These are phyloP conservation scores for Solanum acaule DNA, from an alignment of 257 asterid genomes.

Conservation along the genomic window DNA sequence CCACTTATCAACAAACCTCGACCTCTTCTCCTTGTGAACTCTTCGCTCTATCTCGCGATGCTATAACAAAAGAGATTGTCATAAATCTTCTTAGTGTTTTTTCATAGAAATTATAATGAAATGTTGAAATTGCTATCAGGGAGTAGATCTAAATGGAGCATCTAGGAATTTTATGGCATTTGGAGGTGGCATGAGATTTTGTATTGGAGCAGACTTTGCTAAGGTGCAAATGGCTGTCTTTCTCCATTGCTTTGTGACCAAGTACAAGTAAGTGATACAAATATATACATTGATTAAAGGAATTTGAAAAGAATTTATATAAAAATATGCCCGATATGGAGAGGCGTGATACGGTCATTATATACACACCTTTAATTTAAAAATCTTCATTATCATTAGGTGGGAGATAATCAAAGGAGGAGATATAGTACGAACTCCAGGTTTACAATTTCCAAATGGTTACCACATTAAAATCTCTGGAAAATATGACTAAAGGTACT, in stretches of 20 bases:
- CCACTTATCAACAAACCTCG: too few species aligned
- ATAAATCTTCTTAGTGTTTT: too few species aligned
- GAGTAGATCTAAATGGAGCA: conserved; percentile 51
- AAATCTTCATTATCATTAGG: background rate
- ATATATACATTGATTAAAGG: too few species aligned
- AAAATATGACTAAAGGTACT: conserved; percentile 5
- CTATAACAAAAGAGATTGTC: too few species aligned
- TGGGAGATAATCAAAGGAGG: conserved; percentile 51
- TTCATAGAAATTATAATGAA: background rate
- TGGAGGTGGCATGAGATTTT: conserved; percentile 87
- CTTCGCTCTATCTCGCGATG: background rate
- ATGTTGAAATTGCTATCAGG: conserved; percentile 17
- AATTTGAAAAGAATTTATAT: too few species aligned
- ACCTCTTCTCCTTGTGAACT: too few species aligned
- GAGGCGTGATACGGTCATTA: background rate
- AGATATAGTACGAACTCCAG: conserved; percentile 66
- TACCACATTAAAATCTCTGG: conserved; percentile 34
- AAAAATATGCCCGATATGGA: too few species aligned
- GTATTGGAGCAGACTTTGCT: conserved; percentile 88
- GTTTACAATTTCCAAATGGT: conserved; percentile 80
- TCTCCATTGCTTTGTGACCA: conserved; percentile 65
- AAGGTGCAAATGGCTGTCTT: conserved; percentile 82
- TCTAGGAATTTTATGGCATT: conserved; percentile 87
- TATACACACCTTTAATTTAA: too few species aligned
- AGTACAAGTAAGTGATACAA: conserved; percentile 53